These are phyloP conservation scores for Lactarius deliciosus DNA, from an alignment of 768 basidiomycete species.

Conservation along the genomic window DNA sequence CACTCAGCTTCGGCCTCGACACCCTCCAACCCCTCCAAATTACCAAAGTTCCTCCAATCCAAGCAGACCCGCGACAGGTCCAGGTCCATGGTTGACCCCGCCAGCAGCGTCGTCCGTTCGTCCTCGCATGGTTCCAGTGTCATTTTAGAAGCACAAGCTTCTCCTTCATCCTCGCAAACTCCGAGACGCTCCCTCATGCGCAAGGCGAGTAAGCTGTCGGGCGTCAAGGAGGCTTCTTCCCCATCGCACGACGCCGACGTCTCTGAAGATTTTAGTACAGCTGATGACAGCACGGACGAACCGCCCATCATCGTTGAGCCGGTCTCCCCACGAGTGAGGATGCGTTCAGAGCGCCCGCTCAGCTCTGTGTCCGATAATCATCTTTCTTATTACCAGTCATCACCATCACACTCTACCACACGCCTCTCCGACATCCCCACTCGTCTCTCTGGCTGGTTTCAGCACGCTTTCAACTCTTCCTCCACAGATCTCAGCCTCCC, in stretches of 20 bases:
- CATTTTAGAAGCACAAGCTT: slow-evolving; percentile 29
- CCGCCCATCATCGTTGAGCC: slow-evolving; percentile 70
- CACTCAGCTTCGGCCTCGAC: slow-evolving; percentile 44
- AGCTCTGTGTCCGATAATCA: slow-evolving; percentile 45
- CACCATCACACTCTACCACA: slow-evolving; percentile 40
- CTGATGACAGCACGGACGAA: slow-evolving; percentile 45
- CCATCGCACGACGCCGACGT: slow-evolving; percentile 34
- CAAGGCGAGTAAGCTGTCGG: slow-evolving; percentile 26
- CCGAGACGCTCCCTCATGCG: slow-evolving; percentile 28
- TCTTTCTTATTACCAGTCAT: slow-evolving; percentile 47
- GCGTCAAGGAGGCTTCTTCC: slow-evolving; percentile 28
- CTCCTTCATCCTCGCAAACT: slow-evolving; percentile 19
- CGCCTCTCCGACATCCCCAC: slow-evolving; percentile 70
- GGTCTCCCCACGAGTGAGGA: slow-evolving; percentile 51
- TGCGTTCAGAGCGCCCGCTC: slow-evolving; percentile 56
- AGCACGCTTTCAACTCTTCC: slow-evolving; percentile 72
- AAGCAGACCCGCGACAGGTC: slow-evolving; percentile 62
- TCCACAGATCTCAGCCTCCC: slow-evolving; percentile 72
- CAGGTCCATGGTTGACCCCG: slow-evolving; percentile 48
- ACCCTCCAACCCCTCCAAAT: slow-evolving; percentile 50
- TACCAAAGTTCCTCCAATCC: slow-evolving; percentile 63
- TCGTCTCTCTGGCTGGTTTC: slow-evolving; percentile 78
- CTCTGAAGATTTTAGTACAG: slow-evolving; percentile 34
- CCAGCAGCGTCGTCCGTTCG: slow-evolving; percentile 44
- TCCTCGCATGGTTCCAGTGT: slow-evolving; percentile 42